A percentile compares a stretch with the other conserved stretches of the same genome.
phyloP scores from a whole-genome alignment of 2,329 filamentous ascomycete species.

The Macrophomina pseudophaseolina region DNA sequence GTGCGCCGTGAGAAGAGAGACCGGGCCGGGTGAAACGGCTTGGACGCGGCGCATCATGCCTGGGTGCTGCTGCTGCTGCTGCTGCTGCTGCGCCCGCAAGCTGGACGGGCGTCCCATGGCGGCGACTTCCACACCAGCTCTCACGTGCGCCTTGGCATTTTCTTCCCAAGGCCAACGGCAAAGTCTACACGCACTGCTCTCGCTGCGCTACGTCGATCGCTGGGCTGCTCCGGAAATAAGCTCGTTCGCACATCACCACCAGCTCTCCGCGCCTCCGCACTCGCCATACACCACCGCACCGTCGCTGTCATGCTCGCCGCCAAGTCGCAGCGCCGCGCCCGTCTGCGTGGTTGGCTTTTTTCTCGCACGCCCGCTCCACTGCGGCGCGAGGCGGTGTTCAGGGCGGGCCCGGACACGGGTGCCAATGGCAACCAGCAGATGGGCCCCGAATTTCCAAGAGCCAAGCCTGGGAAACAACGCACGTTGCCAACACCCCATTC shows the following conservation, averaged over 20 bases:
- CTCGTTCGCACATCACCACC: not conserved
- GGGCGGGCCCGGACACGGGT: not conserved
- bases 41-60: not conserved
- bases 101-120: not conserved
- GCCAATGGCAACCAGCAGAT: not conserved
- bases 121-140: not conserved
- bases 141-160: slow-evolving; percentile 21
- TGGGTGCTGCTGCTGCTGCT: too few relatives aligned
- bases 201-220: slow-evolving; percentile 1
- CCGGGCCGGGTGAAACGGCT: slow-evolving; percentile 16
- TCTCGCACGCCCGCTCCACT: slow-evolving; percentile 1
- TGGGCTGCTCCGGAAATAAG: slow-evolving; percentile 1
- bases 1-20: not conserved
- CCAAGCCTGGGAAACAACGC: slow-evolving; percentile 11
- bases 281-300: not conserved
- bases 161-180: not conserved
- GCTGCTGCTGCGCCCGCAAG: not conserved
- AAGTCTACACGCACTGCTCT: not conserved
- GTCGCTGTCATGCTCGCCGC: not conserved
- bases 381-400: not conserved
- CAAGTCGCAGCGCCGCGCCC: not conserved
- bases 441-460: not conserved
- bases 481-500: not conserved
- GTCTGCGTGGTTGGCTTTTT: slow-evolving; percentile 2
- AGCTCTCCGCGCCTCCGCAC: not conserved